phyloP scores from a whole-genome alignment of 2,329 filamentous ascomycete genomes.

The Hymenoscyphus salicellus region DNA sequence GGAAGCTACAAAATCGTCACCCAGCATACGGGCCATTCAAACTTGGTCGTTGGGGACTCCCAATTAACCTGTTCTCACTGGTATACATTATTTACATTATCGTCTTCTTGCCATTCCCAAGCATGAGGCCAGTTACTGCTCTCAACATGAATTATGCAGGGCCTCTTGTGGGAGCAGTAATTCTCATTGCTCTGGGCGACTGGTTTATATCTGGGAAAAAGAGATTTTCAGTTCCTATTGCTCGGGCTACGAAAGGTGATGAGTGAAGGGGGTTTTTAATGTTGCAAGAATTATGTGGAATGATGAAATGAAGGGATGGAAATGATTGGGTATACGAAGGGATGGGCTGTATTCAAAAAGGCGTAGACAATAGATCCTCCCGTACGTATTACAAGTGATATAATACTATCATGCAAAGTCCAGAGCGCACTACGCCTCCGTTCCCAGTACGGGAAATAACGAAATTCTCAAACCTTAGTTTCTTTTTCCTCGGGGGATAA shows the following conservation, averaged over 20 bases:
- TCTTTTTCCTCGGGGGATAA: too few relatives aligned
- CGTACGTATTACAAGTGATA: too few relatives aligned
- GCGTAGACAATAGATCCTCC: too few relatives aligned
- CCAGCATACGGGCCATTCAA: slow-evolving; percentile 16
- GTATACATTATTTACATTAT: slow-evolving; percentile 18
- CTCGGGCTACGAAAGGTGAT: neutral
- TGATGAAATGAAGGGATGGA: neutral
- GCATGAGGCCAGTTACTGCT: slow-evolving; percentile 14
- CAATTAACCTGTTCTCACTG: slow-evolving; percentile 13
- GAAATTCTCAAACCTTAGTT: too few relatives aligned
- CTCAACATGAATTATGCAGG: slow-evolving; percentile 20
- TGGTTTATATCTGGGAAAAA: neutral
- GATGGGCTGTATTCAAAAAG: too few relatives aligned
- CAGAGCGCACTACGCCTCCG: too few relatives aligned
- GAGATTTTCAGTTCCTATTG: too few relatives aligned
- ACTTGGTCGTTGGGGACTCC: slow-evolving; percentile 13
- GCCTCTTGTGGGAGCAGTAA: slow-evolving; percentile 12
- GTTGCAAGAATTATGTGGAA: neutral
- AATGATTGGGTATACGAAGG: neutral
- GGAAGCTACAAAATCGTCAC: slow-evolving; percentile 13
- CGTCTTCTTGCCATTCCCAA: slow-evolving; percentile 17
- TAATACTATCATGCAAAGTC: too few relatives aligned
- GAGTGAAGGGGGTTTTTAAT: slow-evolving; percentile 6
- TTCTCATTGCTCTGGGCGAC: slow-evolving; percentile 9
- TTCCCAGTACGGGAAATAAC: too few relatives aligned